Percentiles rank a stretch among this genome's conserved stretches.
These are phyloP conservation scores for Claviceps fusiformis DNA, from an alignment of 2,329 filamentous ascomycete species.

Conservation along the genomic window DNA sequence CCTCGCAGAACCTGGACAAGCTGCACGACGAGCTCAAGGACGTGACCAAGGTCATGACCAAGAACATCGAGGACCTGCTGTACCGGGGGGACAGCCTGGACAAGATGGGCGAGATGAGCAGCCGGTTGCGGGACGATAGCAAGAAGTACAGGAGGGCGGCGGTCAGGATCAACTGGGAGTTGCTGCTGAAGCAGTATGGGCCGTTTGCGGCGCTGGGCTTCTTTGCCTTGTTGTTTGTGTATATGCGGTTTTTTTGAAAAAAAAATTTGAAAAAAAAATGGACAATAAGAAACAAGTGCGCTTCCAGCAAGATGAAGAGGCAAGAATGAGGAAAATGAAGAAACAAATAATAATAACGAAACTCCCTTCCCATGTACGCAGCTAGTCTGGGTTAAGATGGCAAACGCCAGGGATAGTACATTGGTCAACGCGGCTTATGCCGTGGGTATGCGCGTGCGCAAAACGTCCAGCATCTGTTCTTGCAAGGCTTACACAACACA, in stretches of 20 bases:
- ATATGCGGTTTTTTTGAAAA: conserved; percentile 77
- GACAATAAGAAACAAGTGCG: too few relatives aligned
- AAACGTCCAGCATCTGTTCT: too few relatives aligned
- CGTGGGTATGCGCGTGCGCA: too few relatives aligned
- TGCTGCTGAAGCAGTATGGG: conserved; percentile 92
- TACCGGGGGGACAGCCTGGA: conserved; percentile 92
- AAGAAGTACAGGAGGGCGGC: conserved; percentile 89
- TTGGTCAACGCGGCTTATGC: too few relatives aligned
- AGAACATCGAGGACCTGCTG: conserved; percentile 96
- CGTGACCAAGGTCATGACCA: conserved; percentile 98
- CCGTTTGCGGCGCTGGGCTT: conserved; percentile 72
- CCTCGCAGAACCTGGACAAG: conserved; percentile 83
- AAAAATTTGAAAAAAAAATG: background rate
- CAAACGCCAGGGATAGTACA: too few relatives aligned
- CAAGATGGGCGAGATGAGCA: conserved; percentile 92
- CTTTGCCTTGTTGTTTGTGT: conserved; percentile 75
- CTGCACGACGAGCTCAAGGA: conserved; percentile 95
- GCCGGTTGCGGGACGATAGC: conserved; percentile 76
- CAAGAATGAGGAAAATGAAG: background rate
- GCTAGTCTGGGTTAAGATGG: too few relatives aligned
- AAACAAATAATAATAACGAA: conserved; percentile 2
- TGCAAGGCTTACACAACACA: too few relatives aligned
- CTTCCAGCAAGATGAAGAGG: background rate
- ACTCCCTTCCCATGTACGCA: too few relatives aligned
- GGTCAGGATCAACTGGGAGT: conserved; percentile 94